Percentiles rank a stretch among this genome's conserved stretches.
phyloP scores from a whole-genome alignment of 2,329 filamentous ascomycete genomes.

The Penicillium hordei region DNA sequence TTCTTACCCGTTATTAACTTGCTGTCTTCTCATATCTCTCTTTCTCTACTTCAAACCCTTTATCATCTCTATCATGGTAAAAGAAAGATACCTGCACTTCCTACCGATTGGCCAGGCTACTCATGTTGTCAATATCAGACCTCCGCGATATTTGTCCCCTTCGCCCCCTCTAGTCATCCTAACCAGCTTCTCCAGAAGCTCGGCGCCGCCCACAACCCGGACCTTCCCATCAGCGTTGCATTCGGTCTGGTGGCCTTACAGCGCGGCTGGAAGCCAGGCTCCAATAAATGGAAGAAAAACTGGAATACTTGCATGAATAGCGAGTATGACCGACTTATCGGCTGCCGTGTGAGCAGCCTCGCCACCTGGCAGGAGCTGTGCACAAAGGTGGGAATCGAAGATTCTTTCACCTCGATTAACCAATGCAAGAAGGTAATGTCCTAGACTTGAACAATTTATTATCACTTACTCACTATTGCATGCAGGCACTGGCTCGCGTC shows the following conservation, averaged over 20 bases:
- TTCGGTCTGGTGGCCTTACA: slow-evolving; percentile 22
- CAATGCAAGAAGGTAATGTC: slow-evolving; percentile 28
- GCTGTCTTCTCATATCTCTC: no score
- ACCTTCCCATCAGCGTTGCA: slow-evolving; percentile 15
- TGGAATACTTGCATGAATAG: slow-evolving; percentile 24
- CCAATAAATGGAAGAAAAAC: slow-evolving; percentile 22
- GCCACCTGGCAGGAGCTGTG: slow-evolving; percentile 28
- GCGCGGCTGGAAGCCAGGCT: slow-evolving; percentile 22
- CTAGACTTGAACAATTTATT: no score
- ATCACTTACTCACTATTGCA: no score
- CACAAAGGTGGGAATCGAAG: slow-evolving; percentile 24
- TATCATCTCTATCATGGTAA: no score
- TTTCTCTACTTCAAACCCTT: no score
- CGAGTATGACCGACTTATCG: slow-evolving; percentile 23
- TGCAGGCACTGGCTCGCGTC: slow-evolving; percentile 1
- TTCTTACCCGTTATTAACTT: not conserved
- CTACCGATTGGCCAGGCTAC: not conserved
- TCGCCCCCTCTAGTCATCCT: not conserved
- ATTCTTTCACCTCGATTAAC: slow-evolving; percentile 20
- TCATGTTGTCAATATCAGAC: not conserved
- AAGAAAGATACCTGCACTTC: not conserved
- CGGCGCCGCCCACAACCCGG: not conserved
- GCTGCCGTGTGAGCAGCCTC: slow-evolving; percentile 13
- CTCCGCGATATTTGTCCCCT: no score
- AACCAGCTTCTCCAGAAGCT: not conserved